Evolutionary conservation across 805 yeast genomes (phyloP).

Genomic region (Lipomyces starkeyi): DNA sequence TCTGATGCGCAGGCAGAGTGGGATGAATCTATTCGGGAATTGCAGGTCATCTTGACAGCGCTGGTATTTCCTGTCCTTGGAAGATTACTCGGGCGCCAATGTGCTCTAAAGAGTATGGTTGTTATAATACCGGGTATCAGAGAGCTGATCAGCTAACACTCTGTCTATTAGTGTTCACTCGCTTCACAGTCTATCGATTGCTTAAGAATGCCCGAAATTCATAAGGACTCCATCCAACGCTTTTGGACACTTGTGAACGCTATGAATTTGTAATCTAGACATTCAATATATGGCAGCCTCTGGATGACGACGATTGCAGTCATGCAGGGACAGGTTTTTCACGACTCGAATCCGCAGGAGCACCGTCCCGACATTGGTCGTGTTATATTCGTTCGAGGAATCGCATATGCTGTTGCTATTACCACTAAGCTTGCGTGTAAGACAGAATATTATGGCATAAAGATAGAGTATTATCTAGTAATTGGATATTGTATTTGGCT

Average conservation of each 20-base stretch:
- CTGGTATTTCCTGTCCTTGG: conserved; percentile 71
- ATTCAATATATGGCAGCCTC: too few species aligned
- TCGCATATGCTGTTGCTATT: too few species aligned
- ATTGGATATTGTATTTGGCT: neutral
- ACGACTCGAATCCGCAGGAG: too few species aligned
- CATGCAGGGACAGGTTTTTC: too few species aligned
- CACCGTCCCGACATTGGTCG: too few species aligned
- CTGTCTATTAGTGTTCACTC: conserved; percentile 13
- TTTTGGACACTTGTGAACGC: neutral
- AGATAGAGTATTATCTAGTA: too few species aligned
- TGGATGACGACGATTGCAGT: too few species aligned
- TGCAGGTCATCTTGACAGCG: conserved; percentile 59
- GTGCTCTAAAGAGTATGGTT: conserved; percentile 45
- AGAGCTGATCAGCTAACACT: neutral
- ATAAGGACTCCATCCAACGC: neutral
- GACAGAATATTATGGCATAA: too few species aligned
- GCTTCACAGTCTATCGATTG: conserved; percentile 9
- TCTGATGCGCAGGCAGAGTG: conserved; percentile 70
- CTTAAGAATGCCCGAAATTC: neutral
- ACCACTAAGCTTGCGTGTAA: too few species aligned
- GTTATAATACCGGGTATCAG: neutral
- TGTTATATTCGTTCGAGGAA: too few species aligned
- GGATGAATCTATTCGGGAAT: conserved; percentile 70
- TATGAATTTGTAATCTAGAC: neutral
- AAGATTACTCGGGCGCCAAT: conserved; percentile 67